Percentiles rank a stretch among this genome's conserved stretches.
Conservation (phyloP, 139 green algal genomes). For the Chlamydomonas sphaeroides region DNA sequence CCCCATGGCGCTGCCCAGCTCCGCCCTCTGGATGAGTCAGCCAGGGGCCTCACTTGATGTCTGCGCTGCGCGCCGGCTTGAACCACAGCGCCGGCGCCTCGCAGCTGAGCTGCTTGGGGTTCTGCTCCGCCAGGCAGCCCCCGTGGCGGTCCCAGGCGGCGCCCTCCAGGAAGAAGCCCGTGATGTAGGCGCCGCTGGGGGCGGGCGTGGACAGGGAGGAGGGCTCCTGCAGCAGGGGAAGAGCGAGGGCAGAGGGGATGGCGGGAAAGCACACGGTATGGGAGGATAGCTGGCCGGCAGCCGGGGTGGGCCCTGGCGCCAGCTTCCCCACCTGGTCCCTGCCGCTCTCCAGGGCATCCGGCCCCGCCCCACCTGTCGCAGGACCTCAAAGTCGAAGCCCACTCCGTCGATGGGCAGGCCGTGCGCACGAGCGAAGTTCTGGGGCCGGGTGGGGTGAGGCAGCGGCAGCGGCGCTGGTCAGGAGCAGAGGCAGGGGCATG, state of each 20-base stretch:
- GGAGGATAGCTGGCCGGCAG: too few relatives aligned
- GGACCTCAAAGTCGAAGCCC: conserved; percentile 67
- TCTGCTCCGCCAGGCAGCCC: conserved; percentile 57
- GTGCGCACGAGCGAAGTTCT: conserved; percentile 78
- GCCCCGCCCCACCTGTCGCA: conserved; percentile 20
- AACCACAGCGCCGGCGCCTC: conserved; percentile 73
- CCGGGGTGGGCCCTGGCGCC: too few relatives aligned
- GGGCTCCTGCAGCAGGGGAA: background rate
- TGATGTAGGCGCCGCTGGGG: conserved; percentile 54
- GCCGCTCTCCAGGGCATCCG: too few relatives aligned
- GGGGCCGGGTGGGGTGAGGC: conserved; percentile 19
- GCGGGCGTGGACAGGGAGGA: background rate
- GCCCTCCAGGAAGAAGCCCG: conserved; percentile 71
- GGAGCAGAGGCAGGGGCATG: too few relatives aligned
- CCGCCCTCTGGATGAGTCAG: too few relatives aligned
- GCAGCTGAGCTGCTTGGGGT: conserved; percentile 63
- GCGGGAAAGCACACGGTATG: background rate
- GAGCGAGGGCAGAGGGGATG: too few relatives aligned
- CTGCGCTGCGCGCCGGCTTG: conserved; percentile 50
- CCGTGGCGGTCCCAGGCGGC: conserved; percentile 58
- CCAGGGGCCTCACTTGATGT: conserved; percentile 53
- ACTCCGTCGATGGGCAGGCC: conserved; percentile 72
- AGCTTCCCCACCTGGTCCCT: too few relatives aligned
- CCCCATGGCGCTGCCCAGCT: background rate
- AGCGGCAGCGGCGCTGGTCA: too few relatives aligned